Percentiles rank a stretch among this genome's conserved stretches.
Conservation (phyloP, 192 early-diverging fungal genomes). For the Bifiguratus adelaidae region DNA sequence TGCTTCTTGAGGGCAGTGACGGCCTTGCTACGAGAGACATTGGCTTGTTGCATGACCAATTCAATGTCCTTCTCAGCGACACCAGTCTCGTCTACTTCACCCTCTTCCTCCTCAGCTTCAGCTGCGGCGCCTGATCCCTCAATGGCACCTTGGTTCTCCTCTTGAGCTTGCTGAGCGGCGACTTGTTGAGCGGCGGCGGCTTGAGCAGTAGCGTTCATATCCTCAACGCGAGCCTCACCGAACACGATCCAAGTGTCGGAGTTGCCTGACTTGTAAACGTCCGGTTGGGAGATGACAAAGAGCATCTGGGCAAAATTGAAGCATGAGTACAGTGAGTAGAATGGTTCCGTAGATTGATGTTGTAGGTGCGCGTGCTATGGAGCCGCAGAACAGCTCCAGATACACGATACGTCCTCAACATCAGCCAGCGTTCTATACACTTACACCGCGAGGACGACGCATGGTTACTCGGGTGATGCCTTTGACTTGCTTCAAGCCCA, state of each 20-base stretch:
- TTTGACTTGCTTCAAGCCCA: constrained; percentile 77
- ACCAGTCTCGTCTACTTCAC: constrained; percentile 71
- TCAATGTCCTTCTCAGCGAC: constrained; percentile 89
- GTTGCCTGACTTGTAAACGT: constrained; percentile 85
- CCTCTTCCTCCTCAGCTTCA: constrained; percentile 62
- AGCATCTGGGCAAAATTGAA: constrained; percentile 45
- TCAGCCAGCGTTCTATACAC: constrained; percentile 9
- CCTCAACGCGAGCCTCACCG: constrained; percentile 87
- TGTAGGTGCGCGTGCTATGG: too few relatives aligned
- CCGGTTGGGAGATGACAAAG: constrained; percentile 81
- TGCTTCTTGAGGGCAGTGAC: constrained; percentile 84
- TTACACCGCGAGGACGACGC: constrained; percentile 65
- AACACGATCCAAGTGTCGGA: constrained; percentile 95
- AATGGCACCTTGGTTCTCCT: constrained; percentile 28
- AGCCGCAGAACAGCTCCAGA: too few relatives aligned
- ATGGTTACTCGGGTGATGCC: constrained; percentile 88
- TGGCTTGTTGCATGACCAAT: constrained; percentile 87
- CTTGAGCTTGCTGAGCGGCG: constrained; percentile 33
- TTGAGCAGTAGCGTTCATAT: constrained; percentile 69
- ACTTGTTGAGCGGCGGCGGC: constrained; percentile 46
- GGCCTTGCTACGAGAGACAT: constrained; percentile 77
- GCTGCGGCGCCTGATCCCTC: constrained; percentile 27
- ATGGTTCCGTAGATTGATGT: too few relatives aligned
- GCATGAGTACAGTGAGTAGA: too few relatives aligned
- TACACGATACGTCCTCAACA: too few relatives aligned